Evolutionary conservation across 306 rosid genomes (phyloP), one percentile per base, ranked within the genome.

Genomic region (Betula pendula): DNA sequence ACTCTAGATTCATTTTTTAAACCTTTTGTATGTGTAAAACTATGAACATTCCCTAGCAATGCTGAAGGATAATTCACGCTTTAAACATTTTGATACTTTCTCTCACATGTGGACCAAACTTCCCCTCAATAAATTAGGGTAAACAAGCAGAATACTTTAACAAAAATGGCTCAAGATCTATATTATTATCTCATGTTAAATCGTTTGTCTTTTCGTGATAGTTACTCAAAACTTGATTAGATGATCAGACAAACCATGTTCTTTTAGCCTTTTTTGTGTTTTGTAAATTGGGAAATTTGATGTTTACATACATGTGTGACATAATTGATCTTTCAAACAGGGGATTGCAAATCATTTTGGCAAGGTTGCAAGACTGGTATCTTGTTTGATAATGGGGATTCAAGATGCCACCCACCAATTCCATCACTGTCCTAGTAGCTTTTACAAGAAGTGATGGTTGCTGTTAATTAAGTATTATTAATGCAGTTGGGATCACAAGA

Each of bases 401-500:
- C 47, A 43, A 66, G 59, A 77, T 68, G 68, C 59, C 45, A 78
- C 60, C 24, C 33, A 15, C 68, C 24, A 38, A 53, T 12, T 43
- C 75, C 71, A 38, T 35, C 38, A 52, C 66, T 49, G 51, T 17
- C 22, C 24, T 0, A 68, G 51, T 67, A 22, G 70, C 70, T 38
- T n/a, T n/a, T 65, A 38, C 48, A 9, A 38, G 45, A 65, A 35
- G 48, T 40, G 70, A 65, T 38, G 1, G 3, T 65, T 44, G 3
- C 48, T 8, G 16, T 65, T 45, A 38, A 35, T 27, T n/a, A n/a
- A n/a, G n/a, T n/a, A n/a, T n/a, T 62, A 38, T 38, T 35, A 38
- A 38, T 44, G 49, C 49, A 79, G 78, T 53, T 77, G 70, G 76
- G 74, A 83, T 80, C 51, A 81, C 43, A 65, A 63, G 42, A n/a